These are phyloP conservation scores for Cyclanthera cordifolia DNA, from an alignment of 306 rosid species.

Conservation along the genomic window DNA sequence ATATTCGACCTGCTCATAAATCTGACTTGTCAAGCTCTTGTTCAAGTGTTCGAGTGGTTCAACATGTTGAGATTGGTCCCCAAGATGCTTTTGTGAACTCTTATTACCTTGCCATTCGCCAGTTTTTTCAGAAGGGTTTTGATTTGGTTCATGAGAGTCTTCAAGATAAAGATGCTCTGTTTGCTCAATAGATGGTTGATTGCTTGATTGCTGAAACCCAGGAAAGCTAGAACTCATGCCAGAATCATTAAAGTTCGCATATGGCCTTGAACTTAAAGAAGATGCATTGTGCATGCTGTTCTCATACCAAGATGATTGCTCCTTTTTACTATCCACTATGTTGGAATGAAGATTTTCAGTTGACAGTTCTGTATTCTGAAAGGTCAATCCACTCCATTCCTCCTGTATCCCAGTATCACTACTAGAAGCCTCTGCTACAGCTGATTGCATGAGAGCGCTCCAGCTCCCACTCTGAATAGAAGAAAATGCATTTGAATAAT, in stretches of 20 bases:
- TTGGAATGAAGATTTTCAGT: slow-evolving; percentile 40
- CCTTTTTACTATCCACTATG: slow-evolving; percentile 37
- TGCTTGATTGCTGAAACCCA: slow-evolving; percentile 34
- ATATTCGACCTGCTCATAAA: slow-evolving; percentile 22
- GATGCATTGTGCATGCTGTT: slow-evolving; percentile 35
- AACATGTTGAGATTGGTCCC: slow-evolving; percentile 20
- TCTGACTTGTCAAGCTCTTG: slow-evolving; percentile 24
- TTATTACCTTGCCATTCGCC: slow-evolving; percentile 27
- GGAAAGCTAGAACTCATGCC: slow-evolving; percentile 33
- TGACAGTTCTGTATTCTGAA: slow-evolving; percentile 42
- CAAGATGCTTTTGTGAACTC: slow-evolving; percentile 19
- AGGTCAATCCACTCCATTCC: slow-evolving; percentile 59
- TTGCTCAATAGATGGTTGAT: slow-evolving; percentile 25
- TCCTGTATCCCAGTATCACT: slow-evolving; percentile 47
- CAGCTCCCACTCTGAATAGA: slow-evolving; percentile 45
- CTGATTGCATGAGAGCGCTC: slow-evolving; percentile 62
- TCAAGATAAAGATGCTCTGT: slow-evolving; percentile 24
- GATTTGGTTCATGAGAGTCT: slow-evolving; percentile 30
- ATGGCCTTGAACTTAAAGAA: slow-evolving; percentile 32
- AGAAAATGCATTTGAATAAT: slow-evolving; percentile 23
- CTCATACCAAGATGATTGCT: slow-evolving; percentile 35
- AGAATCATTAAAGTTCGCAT: slow-evolving; percentile 31
- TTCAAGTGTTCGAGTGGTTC: slow-evolving; percentile 23
- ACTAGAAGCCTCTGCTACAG: slow-evolving; percentile 58
- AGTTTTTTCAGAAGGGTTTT: slow-evolving; percentile 21